phyloP scores from a whole-genome alignment of 352 stramenopile species.

The Pythium phragmitis region DNA sequence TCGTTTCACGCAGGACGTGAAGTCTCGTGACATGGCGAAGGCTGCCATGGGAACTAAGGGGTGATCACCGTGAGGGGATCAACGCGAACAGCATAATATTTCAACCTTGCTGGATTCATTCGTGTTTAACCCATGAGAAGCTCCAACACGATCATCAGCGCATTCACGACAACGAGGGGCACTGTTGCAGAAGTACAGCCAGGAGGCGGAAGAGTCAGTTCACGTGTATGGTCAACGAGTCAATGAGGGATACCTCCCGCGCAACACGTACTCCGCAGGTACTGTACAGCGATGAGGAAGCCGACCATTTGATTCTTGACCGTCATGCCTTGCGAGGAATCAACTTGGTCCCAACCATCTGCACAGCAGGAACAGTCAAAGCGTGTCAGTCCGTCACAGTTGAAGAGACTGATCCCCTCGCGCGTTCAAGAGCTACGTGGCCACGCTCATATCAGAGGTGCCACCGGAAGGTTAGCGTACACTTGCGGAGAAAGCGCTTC shows the following conservation, averaged over 20 bases:
- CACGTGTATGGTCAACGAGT: not conserved
- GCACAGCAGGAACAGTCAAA: slow-evolving; percentile 1
- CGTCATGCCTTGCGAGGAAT: slow-evolving; percentile 76
- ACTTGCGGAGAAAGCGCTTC: slow-evolving; percentile 82
- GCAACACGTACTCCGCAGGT: slow-evolving; percentile 65
- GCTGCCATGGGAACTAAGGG: no score
- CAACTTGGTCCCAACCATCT: slow-evolving; percentile 86
- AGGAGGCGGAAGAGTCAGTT: slow-evolving; percentile 9
- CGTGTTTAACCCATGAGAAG: slow-evolving; percentile 58
- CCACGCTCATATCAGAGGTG: not conserved
- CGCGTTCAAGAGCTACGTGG: not conserved
- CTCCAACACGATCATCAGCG: slow-evolving; percentile 80
- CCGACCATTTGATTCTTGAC: slow-evolving; percentile 88
- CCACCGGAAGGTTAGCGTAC: slow-evolving; percentile 36
- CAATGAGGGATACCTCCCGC: not conserved
- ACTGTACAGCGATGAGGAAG: slow-evolving; percentile 84
- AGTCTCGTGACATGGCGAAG: no score
- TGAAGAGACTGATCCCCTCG: not conserved
- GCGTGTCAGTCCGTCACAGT: not conserved
- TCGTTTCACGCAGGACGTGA: no score
- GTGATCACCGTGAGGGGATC: no score
- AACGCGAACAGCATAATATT: no score
- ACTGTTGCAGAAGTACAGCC: slow-evolving; percentile 32
- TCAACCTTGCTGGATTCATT: not conserved
- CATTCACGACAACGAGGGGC: slow-evolving; percentile 81